Base-by-base conservation (phyloP, 1,139 yeast genomes). In the Taphrina communis region DNA sequence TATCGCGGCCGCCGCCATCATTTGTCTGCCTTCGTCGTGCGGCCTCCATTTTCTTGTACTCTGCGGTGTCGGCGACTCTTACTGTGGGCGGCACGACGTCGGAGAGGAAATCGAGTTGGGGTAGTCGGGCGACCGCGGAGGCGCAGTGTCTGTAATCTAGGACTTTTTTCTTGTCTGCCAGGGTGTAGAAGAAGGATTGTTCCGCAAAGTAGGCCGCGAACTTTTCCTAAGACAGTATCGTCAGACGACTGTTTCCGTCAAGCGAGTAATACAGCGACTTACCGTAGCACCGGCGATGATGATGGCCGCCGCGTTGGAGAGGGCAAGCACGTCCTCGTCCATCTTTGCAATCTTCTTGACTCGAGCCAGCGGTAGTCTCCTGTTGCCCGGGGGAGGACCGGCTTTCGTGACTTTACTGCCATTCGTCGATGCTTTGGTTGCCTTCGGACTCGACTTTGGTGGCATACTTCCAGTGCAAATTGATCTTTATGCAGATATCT, bases 261-360 rank as follows among this genome's bases (percentile, higher is more conserved):
- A 25, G 31, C 31, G 31, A 25, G 31, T 25, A 4, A 4, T 25
- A 25, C 31, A 25, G 4, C 4, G 4, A 38, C 70, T n/a, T 51
- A 68, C 70, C 11, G 70, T 68, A 2, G 68, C 70, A 7, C 62
- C 60, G 6, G 70, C 53, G 4, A 68, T 62, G 25, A 68, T 39
- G 5, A 68, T 25, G 36, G 67, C 70, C 12, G 70, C 66, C 6
- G 70, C 65, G 38, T 68, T 68, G 14, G 70, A 68, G 4, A 65
- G 44, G 19, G 61, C 60, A 12, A 55, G 36, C n/a, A 68, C 63
- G 50, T 90, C 97, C 5, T 93, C 91, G 76, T 94, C 98, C 77
- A 88, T 84, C 75, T 90, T 91, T 76, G 94, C 87, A 68, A 93
- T 89, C 75, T 88, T 84, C 76, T 90, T 92, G 73, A 93, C 88